Percentiles rank a stretch among this genome's conserved stretches.
These are phyloP conservation scores for Allium cepa DNA, from an alignment of 106 monocot genomes.

Conservation along the genomic window DNA sequence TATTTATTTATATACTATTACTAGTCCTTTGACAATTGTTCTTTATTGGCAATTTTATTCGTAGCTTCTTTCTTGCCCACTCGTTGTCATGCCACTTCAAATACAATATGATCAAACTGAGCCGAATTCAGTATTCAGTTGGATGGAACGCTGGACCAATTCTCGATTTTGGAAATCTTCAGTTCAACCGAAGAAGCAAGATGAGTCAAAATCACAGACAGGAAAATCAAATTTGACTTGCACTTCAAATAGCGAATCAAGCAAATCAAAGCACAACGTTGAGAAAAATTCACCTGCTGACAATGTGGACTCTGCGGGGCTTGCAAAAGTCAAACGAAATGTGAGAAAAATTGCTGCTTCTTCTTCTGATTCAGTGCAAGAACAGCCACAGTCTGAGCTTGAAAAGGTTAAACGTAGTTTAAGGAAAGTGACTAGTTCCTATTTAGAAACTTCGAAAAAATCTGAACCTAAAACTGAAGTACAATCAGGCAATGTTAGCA, in stretches of 20 bases:
- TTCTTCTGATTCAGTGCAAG: slow-evolving; percentile 34
- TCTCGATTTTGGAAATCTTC: slow-evolving; percentile 49
- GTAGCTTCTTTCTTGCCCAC: slow-evolving; percentile 59
- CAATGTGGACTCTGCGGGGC: slow-evolving; percentile 22
- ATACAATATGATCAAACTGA: slow-evolving; percentile 43
- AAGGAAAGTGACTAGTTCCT: slow-evolving; percentile 65
- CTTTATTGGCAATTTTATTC: neutral
- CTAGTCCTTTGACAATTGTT: neutral
- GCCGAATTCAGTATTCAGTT: slow-evolving; percentile 55
- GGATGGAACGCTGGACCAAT: slow-evolving; percentile 78
- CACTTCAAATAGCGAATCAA: slow-evolving; percentile 36
- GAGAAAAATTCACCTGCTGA: slow-evolving; percentile 24
- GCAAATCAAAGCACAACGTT: slow-evolving; percentile 50
- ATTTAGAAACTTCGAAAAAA: slow-evolving; percentile 29
- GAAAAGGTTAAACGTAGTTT: slow-evolving; percentile 91
- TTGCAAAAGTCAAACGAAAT: slow-evolving; percentile 40
- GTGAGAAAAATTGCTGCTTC: slow-evolving; percentile 28
- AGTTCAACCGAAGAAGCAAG: slow-evolving; percentile 24
- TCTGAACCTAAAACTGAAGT: slow-evolving; percentile 30
- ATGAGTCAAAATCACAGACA: slow-evolving; percentile 39
- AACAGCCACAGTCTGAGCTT: slow-evolving; percentile 75
- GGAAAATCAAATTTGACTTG: slow-evolving; percentile 35
- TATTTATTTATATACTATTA: neutral
- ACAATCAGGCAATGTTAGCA: slow-evolving; percentile 19
- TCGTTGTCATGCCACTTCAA: slow-evolving; percentile 36